Percentiles rank a stretch among this genome's conserved stretches.
phyloP scores from a whole-genome alignment of 768 basidiomycete species.

The Melanogaster broomeanus region DNA sequence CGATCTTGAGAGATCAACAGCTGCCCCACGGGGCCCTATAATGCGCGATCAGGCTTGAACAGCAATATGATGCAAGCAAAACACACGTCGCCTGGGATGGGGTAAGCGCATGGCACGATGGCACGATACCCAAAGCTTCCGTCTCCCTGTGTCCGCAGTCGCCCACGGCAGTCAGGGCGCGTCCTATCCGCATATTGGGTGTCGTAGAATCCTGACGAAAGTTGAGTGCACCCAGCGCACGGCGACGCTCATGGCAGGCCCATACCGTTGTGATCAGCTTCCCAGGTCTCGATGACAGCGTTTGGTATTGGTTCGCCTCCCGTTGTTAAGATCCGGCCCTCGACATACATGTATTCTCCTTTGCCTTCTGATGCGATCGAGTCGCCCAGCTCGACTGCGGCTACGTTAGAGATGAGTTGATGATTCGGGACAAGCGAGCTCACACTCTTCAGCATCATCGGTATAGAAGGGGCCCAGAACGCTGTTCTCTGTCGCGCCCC shows the following conservation, averaged over 20 bases:
- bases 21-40: slow-evolving; percentile 68
- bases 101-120: slow-evolving; percentile 66
- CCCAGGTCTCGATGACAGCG: slow-evolving; percentile 82
- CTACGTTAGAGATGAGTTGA: not conserved
- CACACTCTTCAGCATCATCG: slow-evolving; percentile 72
- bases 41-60: slow-evolving; percentile 8
- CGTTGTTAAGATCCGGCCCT: slow-evolving; percentile 63
- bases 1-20: slow-evolving; percentile 57
- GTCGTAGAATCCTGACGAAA: slow-evolving; percentile 33
- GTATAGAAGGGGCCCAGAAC: slow-evolving; percentile 86
- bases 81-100: slow-evolving; percentile 71
- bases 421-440: slow-evolving; percentile 16
- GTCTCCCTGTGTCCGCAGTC: slow-evolving; percentile 56
- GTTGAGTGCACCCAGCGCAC: slow-evolving; percentile 1
- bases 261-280: slow-evolving; percentile 65
- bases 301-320: slow-evolving; percentile 64
- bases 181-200: slow-evolving; percentile 56
- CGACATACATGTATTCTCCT: slow-evolving; percentile 81
- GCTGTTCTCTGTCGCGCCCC: slow-evolving; percentile 68
- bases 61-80: not conserved
- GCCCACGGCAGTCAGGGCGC: slow-evolving; percentile 73
- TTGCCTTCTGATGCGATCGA: slow-evolving; percentile 88
- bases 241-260: slow-evolving; percentile 38
- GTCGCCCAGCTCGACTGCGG: slow-evolving; percentile 62
- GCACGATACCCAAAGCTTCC: slow-evolving; percentile 73